phyloP scores from a whole-genome alignment of 225 moss, liverwort and hornwort species.

The Straminergon stramineum region DNA sequence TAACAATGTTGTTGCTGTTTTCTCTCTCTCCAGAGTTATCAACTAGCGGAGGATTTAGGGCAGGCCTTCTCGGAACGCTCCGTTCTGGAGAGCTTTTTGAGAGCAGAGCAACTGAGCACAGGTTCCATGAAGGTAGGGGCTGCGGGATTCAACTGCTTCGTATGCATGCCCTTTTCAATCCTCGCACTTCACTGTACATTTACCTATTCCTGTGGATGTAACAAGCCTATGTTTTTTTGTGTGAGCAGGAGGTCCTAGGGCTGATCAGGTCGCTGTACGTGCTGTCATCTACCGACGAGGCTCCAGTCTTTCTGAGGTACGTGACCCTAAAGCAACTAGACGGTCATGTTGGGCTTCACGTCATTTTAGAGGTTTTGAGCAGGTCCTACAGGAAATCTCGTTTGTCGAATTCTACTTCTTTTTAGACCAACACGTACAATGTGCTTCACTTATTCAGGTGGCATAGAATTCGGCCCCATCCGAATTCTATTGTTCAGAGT shows the following conservation, averaged over 20 bases:
- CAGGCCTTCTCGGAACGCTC: conserved; percentile 80
- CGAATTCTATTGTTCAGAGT: background rate
- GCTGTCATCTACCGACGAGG: conserved; percentile 61
- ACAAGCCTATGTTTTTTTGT: background rate
- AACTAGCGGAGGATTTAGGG: conserved; percentile 73
- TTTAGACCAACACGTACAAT: background rate
- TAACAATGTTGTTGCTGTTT: background rate
- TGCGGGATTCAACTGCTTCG: background rate
- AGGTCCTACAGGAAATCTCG: background rate
- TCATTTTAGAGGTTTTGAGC: background rate
- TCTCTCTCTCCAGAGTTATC: conserved; percentile 56
- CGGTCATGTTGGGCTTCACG: background rate
- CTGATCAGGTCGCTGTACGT: conserved; percentile 74
- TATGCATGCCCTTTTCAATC: background rate
- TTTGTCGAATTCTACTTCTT: background rate
- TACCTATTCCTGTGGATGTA: background rate
- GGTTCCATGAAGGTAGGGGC: conserved; percentile 44
- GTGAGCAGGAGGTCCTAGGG: conserved; percentile 58
- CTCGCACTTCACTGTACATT: background rate
- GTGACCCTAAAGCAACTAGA: background rate
- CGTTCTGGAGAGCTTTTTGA: conserved; percentile 69
- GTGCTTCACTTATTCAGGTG: background rate
- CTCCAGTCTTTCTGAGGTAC: conserved; percentile 66
- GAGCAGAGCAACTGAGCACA: conserved; percentile 26
- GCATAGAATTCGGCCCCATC: background rate